These are phyloP conservation scores for Chaetomium strumarium DNA, from an alignment of 2,329 filamentous ascomycete genomes.

Conservation along the genomic window DNA sequence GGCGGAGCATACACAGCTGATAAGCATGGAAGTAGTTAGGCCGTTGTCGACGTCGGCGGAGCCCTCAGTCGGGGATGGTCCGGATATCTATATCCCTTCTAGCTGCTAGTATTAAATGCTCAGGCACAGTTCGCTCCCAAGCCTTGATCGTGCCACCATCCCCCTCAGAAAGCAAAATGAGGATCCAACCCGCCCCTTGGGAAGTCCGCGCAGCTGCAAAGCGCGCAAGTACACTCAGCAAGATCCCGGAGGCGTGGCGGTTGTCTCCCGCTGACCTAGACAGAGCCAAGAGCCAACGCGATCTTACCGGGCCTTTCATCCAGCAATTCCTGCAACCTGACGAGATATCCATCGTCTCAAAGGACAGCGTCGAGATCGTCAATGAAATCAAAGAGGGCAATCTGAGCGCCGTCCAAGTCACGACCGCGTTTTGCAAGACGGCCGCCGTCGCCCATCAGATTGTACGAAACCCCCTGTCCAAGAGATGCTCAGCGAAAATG, in stretches of 20 bases:
- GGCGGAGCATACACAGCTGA: too few relatives aligned
- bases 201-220: background rate
- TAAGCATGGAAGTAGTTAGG: too few relatives aligned
- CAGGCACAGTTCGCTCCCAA: too few relatives aligned
- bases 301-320: background rate
- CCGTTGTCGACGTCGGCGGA: too few relatives aligned
- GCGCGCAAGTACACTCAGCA: background rate
- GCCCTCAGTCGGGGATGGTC: too few relatives aligned
- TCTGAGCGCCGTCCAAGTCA: conserved; percentile 34
- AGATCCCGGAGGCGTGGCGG: background rate
- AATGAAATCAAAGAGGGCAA: conserved; percentile 21
- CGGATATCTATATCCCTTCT: too few relatives aligned
- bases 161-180: too few relatives aligned
- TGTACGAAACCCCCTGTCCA: conserved; percentile 31
- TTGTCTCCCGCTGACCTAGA: background rate
- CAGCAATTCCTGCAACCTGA: background rate
- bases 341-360: conserved; percentile 9
- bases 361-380: conserved; percentile 11
- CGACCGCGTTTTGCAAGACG: conserved; percentile 45
- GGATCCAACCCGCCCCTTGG: background rate
- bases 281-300: background rate
- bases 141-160: too few relatives aligned
- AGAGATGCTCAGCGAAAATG: background rate
- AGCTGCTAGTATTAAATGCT: too few relatives aligned
- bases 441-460: conserved; percentile 52